Evolutionary conservation across 2,329 filamentous ascomycete species (phyloP), one percentile per base, ranked within the genome.

Genomic region (Cercospora sojina): DNA sequence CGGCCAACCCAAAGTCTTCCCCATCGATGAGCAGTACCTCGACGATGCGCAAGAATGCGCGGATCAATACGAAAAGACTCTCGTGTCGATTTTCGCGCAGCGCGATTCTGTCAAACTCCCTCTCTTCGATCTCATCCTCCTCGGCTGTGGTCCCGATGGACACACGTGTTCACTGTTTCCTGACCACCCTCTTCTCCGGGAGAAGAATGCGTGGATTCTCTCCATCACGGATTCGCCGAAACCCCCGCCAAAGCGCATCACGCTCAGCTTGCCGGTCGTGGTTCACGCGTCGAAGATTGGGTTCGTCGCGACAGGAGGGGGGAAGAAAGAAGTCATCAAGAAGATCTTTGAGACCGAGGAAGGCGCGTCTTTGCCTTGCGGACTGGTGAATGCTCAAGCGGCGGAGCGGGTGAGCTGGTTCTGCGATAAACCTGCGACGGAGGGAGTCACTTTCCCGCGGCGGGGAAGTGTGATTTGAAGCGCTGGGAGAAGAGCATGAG

Each of bases 81-180:
- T 99, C 56, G 93, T 97, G 74, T 85, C 83, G 69, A 90, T 88
- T 72, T 99, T 99, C 76, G 95, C 95, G 16, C 90, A 90, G 70
- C 90, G 94, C 77, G 95, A 99, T 81, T 95, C 91, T 70, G 94
- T 99, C 78, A 93, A 92, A 80, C 84, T 97, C 55, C 95, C 95
- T 73, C 91, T 97, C 76, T 99, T 98, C 79, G 95, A 99, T 79
- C 87, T 99, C 62, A 85, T 99, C 64, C 87, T 99, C 49, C 88
- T 99, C 49, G 95, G 95, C 74, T 96, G 92, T 78, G 95, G 95
- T 0, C 94, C 95, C 13, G 95, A 98, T 79, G 95, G 95, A 61
- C 95, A 99, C 83, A 98, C 95, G 35, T 98, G 95, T 88, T 95
- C 91, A 74, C 84, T 99, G 61, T 99, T 99, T 84, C 95, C 95